Percentiles rank a stretch among this genome's conserved stretches.
These are phyloP conservation scores for Xanthoconium stramineum DNA, from an alignment of 768 basidiomycete genomes.

Conservation along the genomic window DNA sequence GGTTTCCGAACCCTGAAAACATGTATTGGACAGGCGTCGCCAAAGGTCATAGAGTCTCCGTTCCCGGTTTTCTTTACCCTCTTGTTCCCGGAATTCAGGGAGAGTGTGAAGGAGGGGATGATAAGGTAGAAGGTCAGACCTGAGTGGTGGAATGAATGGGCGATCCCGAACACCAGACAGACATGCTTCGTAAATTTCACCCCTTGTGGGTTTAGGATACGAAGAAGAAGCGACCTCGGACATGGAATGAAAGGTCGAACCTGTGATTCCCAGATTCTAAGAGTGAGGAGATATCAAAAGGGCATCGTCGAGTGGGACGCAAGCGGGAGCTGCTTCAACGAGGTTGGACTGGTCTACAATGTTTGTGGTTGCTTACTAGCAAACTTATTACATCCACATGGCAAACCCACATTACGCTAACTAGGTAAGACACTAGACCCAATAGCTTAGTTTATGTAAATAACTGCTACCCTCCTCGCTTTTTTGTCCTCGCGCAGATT, in stretches of 20 bases:
- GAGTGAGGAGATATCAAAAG: slow-evolving; percentile 20
- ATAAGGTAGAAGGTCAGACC: slow-evolving; percentile 47
- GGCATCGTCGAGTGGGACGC: slow-evolving; percentile 24
- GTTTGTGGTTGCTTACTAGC: slow-evolving; percentile 33
- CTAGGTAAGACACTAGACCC: slow-evolving; percentile 8
- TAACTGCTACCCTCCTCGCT: slow-evolving; percentile 18
- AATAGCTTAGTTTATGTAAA: slow-evolving; percentile 28
- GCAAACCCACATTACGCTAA: slow-evolving; percentile 5
- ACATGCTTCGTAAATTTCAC: slow-evolving; percentile 52
- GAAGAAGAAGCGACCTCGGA: slow-evolving; percentile 20
- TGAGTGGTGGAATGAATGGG: slow-evolving; percentile 56
- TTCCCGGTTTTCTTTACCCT: slow-evolving; percentile 63
- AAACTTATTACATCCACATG: slow-evolving; percentile 20
- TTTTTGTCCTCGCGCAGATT: slow-evolving; percentile 10
- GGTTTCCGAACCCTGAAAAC: slow-evolving; percentile 23
- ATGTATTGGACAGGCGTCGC: slow-evolving; percentile 47
- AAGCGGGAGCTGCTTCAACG: slow-evolving; percentile 13
- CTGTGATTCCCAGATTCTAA: slow-evolving; percentile 15
- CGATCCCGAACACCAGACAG: slow-evolving; percentile 52
- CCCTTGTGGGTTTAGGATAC: slow-evolving; percentile 36
- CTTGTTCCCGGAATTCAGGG: slow-evolving; percentile 58
- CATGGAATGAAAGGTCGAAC: slow-evolving; percentile 25
- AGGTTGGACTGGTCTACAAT: slow-evolving; percentile 19
- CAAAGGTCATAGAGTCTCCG: slow-evolving; percentile 61
- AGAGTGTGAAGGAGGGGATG: slow-evolving; percentile 48